These are phyloP conservation scores for Diplocarpon mali DNA, from an alignment of 2,329 filamentous ascomycete genomes.

Conservation along the genomic window DNA sequence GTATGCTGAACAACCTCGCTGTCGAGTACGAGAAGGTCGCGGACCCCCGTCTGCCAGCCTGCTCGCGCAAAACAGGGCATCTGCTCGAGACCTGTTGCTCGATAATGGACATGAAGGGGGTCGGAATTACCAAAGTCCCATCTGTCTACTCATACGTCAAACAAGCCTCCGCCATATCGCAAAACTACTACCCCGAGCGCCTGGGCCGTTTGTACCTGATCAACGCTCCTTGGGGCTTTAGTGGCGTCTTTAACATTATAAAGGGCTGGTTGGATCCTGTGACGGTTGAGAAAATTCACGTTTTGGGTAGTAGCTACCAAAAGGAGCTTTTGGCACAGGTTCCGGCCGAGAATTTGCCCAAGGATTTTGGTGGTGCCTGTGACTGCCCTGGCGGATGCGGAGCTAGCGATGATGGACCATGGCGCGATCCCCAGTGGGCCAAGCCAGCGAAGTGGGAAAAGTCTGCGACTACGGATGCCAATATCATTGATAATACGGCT, in stretches of 20 bases:
- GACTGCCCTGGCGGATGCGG: slow-evolving; percentile 72
- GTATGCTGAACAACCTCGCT: slow-evolving; percentile 93
- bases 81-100: slow-evolving; percentile 97
- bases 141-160: slow-evolving; percentile 84
- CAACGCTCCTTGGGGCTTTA: slow-evolving; percentile 96
- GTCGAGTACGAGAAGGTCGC: slow-evolving; percentile 95
- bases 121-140: slow-evolving; percentile 69
- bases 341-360: slow-evolving; percentile 80
- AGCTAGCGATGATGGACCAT: slow-evolving; percentile 83
- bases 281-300: slow-evolving; percentile 90
- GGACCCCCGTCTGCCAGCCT: slow-evolving; percentile 87
- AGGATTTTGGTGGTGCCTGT: slow-evolving; percentile 74
- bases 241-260: slow-evolving; percentile 70
- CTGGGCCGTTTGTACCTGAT: slow-evolving; percentile 94
- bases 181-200: slow-evolving; percentile 98
- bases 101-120: slow-evolving; percentile 95
- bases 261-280: slow-evolving; percentile 95
- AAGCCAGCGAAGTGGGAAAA: slow-evolving; percentile 54
- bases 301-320: slow-evolving; percentile 73
- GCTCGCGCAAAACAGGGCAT: slow-evolving; percentile 80
- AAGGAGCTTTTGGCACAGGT: slow-evolving; percentile 76
- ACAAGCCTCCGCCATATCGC: slow-evolving; percentile 77
- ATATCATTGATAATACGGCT: slow-evolving; percentile 9
- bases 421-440: slow-evolving; percentile 62
- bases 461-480: slow-evolving; percentile 24